A percentile compares a stretch with the other conserved stretches of the same genome.
phyloP scores from a whole-genome alignment of 2,329 filamentous ascomycete species.

The Claviceps humidiphila region DNA sequence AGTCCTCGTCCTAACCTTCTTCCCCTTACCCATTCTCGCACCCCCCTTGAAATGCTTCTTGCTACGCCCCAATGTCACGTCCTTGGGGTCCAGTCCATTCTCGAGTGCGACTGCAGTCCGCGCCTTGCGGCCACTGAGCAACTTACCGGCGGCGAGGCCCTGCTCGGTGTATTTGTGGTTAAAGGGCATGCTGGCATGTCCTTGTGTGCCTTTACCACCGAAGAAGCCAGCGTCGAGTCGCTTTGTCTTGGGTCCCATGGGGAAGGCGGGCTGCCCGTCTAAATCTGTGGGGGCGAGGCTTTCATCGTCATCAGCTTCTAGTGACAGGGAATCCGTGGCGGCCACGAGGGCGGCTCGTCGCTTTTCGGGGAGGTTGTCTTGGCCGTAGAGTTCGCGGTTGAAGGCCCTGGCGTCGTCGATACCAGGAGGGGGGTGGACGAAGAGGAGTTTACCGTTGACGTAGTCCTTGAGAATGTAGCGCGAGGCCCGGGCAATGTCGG shows the following conservation, averaged over 20 bases:
- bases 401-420: slow-evolving; percentile 63
- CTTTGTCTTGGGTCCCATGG: slow-evolving; percentile 59
- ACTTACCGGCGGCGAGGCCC: slow-evolving; percentile 44
- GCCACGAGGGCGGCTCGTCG: slow-evolving; percentile 52
- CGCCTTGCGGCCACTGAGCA: slow-evolving; percentile 72
- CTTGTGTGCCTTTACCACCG: slow-evolving; percentile 46
- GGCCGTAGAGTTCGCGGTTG: slow-evolving; percentile 81
- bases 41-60: slow-evolving; percentile 96
- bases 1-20: slow-evolving; percentile 16
- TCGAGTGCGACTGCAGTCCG: slow-evolving; percentile 70
- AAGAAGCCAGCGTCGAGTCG: slow-evolving; percentile 87
- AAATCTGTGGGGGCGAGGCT: slow-evolving; percentile 20
- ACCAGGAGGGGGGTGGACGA: slow-evolving; percentile 72
- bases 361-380: slow-evolving; percentile 68
- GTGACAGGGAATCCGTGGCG: slow-evolving; percentile 32
- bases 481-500: slow-evolving; percentile 85
- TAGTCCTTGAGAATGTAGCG: slow-evolving; percentile 92
- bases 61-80: slow-evolving; percentile 48
- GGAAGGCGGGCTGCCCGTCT: slow-evolving; percentile 33
- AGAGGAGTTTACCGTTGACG: slow-evolving; percentile 88
- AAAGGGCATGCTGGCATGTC: slow-evolving; percentile 68
- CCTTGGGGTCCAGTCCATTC: slow-evolving; percentile 70
- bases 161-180: slow-evolving; percentile 82
- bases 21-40: slow-evolving; percentile 44
- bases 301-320: slow-evolving; percentile 18